phyloP scores from a whole-genome alignment of 2,329 filamentous ascomycete genomes.

The Xylariales sp. region DNA sequence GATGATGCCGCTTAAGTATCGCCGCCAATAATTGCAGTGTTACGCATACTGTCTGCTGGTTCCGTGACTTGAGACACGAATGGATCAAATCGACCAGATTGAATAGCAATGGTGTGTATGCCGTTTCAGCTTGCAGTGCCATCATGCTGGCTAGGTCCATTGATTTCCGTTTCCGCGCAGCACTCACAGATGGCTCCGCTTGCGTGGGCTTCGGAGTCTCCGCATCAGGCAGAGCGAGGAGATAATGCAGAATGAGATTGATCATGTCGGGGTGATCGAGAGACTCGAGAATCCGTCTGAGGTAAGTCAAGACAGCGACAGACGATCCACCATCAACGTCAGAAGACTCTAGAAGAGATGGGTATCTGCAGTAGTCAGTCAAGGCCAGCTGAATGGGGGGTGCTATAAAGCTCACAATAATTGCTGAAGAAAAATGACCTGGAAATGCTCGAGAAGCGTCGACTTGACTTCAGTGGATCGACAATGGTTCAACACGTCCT shows the following conservation, averaged over 20 bases:
- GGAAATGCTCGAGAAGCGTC: conserved; percentile 92
- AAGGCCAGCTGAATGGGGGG: no score
- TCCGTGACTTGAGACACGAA: conserved; percentile 77
- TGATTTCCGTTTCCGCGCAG: conserved; percentile 78
- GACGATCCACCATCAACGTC: conserved; percentile 96
- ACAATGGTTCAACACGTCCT: conserved; percentile 95
- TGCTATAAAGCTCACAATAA: conserved; percentile 75
- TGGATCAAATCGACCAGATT: conserved; percentile 89
- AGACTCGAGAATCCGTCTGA: conserved; percentile 84
- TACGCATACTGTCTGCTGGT: conserved; percentile 83
- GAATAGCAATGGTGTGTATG: conserved; percentile 79
- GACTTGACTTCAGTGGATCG: conserved; percentile 86
- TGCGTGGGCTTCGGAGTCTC: conserved; percentile 31
- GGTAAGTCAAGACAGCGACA: conserved; percentile 89
- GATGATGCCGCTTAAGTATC: conserved; percentile 81
- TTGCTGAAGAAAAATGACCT: conserved; percentile 93
- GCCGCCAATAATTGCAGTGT: conserved; percentile 83
- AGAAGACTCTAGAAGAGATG: conserved; percentile 91
- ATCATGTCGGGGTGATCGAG: conserved; percentile 92
- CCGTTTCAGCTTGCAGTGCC: conserved; percentile 66
- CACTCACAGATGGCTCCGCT: conserved; percentile 53
- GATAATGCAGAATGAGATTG: conserved; percentile 86
- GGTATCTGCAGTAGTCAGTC: conserved; percentile 58
- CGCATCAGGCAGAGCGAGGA: conserved; percentile 72
- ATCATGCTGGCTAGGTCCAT: conserved; percentile 80